A percentile compares a stretch with the other conserved stretches of the same genome.
Evolutionary conservation across 1,139 yeast genomes (phyloP).

Genomic region (Nadsonia starkeyi-henricii): DNA sequence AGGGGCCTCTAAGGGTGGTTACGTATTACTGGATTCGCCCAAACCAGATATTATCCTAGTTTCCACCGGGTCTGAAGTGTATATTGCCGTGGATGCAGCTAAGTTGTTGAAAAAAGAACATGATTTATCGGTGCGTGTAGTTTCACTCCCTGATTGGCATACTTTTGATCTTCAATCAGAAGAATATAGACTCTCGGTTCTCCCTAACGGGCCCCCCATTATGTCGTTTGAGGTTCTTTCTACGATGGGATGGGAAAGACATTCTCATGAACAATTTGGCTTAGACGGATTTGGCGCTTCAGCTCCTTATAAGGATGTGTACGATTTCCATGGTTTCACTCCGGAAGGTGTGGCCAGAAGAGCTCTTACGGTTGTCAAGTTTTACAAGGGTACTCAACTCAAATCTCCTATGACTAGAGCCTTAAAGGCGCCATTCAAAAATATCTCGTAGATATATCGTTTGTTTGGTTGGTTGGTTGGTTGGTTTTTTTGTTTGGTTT

Average conservation of each 20-base stretch:
- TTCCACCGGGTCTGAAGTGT: constrained; percentile 24
- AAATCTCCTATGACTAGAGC: constrained; percentile 73
- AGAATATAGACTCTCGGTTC: constrained; percentile 69
- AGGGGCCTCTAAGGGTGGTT: constrained; percentile 21
- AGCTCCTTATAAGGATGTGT: constrained; percentile 77
- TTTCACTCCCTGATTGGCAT: constrained; percentile 85
- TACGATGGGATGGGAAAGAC: constrained; percentile 86
- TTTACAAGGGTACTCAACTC: constrained; percentile 65
- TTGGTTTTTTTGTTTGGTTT: too few relatives aligned
- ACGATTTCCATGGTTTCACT: constrained; percentile 78
- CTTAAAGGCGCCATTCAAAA: constrained; percentile 23
- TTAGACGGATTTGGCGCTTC: constrained; percentile 95
- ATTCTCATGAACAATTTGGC: constrained; percentile 95
- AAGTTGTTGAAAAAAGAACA: constrained; percentile 13
- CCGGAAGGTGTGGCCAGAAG: constrained; percentile 86
- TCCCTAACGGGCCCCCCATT: constrained; percentile 92
- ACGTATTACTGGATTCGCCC: constrained; percentile 16
- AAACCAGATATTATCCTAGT: constrained; percentile 18
- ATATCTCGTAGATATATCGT: not conserved
- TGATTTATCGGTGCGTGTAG: constrained; percentile 68
- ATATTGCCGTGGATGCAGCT: constrained; percentile 22
- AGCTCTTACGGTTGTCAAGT: constrained; percentile 66
- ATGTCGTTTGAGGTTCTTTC: constrained; percentile 90
- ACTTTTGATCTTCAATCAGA: constrained; percentile 75
- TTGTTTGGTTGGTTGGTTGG: too few relatives aligned